Conservation (phyloP, 2,329 filamentous ascomycete genomes). For the Diplodia corticola region DNA sequence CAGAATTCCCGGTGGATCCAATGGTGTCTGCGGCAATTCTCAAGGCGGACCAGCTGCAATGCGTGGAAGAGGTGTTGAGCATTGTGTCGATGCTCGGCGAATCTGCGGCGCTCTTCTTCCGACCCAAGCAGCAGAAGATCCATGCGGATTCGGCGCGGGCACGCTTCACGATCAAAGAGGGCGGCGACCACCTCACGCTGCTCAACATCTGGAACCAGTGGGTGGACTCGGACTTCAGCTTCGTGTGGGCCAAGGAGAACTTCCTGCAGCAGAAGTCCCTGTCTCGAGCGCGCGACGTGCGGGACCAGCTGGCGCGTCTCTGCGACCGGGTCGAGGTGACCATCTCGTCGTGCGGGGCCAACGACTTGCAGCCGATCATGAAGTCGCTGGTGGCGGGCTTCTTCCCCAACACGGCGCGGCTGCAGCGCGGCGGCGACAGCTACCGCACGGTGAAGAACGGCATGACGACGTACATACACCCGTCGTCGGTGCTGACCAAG, state of each 20-base stretch:
- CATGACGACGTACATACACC: slow-evolving; percentile 88
- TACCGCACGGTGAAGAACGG: slow-evolving; percentile 93
- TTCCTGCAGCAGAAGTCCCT: slow-evolving; percentile 91
- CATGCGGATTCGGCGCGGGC: slow-evolving; percentile 89
- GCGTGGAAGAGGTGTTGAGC: slow-evolving; percentile 87
- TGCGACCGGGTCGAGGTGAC: slow-evolving; percentile 91
- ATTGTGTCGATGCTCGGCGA: slow-evolving; percentile 95
- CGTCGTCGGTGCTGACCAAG: slow-evolving; percentile 77
- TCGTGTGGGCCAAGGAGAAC: slow-evolving; percentile 87
- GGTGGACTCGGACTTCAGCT: slow-evolving; percentile 86
- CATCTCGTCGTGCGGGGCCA: slow-evolving; percentile 64
- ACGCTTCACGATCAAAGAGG: slow-evolving; percentile 85
- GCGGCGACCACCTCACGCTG: slow-evolving; percentile 84
- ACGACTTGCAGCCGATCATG: slow-evolving; percentile 76
- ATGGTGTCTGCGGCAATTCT: slow-evolving; percentile 89
- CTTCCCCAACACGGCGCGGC: slow-evolving; percentile 85
- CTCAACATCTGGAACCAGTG: slow-evolving; percentile 96
- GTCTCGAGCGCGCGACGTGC: slow-evolving; percentile 83
- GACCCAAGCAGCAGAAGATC: slow-evolving; percentile 95
- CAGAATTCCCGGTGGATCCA: slow-evolving; percentile 89
- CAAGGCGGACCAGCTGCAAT: slow-evolving; percentile 85
- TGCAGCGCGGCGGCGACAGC: slow-evolving; percentile 80
- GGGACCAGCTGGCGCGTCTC: slow-evolving; percentile 87
- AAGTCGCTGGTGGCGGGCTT: slow-evolving; percentile 89
- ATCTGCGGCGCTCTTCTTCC: slow-evolving; percentile 84